phyloP scores from a whole-genome alignment of 2,329 filamentous ascomycete species.

The Colletotrichum destructivum region DNA sequence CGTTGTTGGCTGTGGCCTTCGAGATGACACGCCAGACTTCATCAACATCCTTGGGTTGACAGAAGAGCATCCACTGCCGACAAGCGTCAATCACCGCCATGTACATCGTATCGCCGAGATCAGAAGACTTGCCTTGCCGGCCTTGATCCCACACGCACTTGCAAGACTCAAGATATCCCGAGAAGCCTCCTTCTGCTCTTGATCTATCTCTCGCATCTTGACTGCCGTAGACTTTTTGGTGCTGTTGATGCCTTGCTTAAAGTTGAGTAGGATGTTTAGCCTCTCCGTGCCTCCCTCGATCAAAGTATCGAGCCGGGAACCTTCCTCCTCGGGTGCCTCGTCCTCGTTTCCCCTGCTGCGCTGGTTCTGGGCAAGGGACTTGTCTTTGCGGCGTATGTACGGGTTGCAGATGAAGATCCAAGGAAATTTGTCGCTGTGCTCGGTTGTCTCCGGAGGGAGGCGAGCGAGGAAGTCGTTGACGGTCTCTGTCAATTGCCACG shows the following conservation, averaged over 20 bases:
- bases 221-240: slow-evolving; percentile 53
- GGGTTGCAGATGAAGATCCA: slow-evolving; percentile 86
- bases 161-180: slow-evolving; percentile 75
- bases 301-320: slow-evolving; percentile 64
- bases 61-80: slow-evolving; percentile 82
- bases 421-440: slow-evolving; percentile 59
- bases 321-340: slow-evolving; percentile 63
- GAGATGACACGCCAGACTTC: slow-evolving; percentile 77
- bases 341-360: slow-evolving; percentile 62
- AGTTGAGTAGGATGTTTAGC: slow-evolving; percentile 60
- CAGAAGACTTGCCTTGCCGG: slow-evolving; percentile 72
- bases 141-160: slow-evolving; percentile 68
- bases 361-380: slow-evolving; percentile 53
- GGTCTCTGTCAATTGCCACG: slow-evolving; percentile 76
- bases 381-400: slow-evolving; percentile 58
- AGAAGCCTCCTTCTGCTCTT: slow-evolving; percentile 64
- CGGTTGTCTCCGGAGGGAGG: slow-evolving; percentile 77
- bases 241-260: slow-evolving; percentile 64
- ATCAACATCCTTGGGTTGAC: slow-evolving; percentile 67
- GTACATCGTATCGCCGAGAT: background rate
- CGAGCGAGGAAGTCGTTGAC: slow-evolving; percentile 77
- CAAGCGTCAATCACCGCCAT: background rate
- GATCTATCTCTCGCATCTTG: slow-evolving; percentile 63
- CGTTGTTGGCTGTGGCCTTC: slow-evolving; percentile 75
- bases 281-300: slow-evolving; percentile 67